Evolutionary conservation across 2,329 filamentous ascomycete species (phyloP).

Genomic region (Penicillium sp.): DNA sequence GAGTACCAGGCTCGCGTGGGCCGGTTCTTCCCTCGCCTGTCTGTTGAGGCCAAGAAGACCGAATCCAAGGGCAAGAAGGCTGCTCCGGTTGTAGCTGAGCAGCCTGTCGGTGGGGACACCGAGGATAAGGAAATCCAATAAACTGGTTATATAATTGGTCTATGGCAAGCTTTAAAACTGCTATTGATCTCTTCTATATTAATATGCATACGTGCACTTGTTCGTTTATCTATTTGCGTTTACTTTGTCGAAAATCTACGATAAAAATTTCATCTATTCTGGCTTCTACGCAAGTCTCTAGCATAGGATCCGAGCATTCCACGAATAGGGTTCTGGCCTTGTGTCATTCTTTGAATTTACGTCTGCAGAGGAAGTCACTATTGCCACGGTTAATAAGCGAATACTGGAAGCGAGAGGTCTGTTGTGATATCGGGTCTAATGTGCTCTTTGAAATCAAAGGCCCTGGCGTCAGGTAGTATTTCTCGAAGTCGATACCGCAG

Average conservation of each 20-base stretch:
- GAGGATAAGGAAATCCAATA: slow-evolving; percentile 26
- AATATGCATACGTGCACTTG: neutral
- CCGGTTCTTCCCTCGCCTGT: slow-evolving; percentile 70
- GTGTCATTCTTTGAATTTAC: no score
- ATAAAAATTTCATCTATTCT: neutral
- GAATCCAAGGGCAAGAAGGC: slow-evolving; percentile 23
- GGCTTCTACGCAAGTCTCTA: neutral
- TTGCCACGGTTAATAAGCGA: no score
- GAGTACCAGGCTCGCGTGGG: slow-evolving; percentile 81
- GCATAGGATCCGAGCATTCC: no score
- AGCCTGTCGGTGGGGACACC: slow-evolving; percentile 1
- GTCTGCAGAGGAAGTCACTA: no score
- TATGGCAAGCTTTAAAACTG: neutral
- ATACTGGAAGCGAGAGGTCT: no score
- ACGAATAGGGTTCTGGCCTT: no score
- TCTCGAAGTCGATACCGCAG: no score
- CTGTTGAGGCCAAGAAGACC: slow-evolving; percentile 32
- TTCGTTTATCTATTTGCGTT: neutral
- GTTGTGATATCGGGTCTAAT: no score
- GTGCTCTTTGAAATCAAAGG: no score
- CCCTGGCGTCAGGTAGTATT: no score
- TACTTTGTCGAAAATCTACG: neutral
- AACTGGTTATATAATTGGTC: neutral
- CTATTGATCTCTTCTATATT: neutral
- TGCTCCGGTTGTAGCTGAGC: slow-evolving; percentile 1